Conservation (phyloP, 768 basidiomycete species). For the Kwoniella bestiolae region DNA sequence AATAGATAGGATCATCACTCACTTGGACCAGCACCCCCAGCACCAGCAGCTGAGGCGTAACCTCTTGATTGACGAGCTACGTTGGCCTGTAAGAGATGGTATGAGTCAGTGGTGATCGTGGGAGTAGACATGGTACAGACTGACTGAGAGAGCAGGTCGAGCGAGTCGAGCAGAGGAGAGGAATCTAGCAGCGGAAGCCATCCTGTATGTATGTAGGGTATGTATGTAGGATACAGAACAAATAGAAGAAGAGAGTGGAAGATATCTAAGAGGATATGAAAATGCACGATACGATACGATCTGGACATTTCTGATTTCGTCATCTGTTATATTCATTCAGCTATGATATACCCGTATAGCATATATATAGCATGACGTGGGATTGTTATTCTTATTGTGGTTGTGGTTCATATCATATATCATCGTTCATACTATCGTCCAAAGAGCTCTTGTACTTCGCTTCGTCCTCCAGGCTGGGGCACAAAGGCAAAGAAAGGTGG, state of each 20-base stretch:
- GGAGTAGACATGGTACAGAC: not conserved
- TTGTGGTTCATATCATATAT: no score
- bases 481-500: no score
- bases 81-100: slow-evolving; percentile 11
- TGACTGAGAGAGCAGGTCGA: slow-evolving; percentile 15
- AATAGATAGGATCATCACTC: no score
- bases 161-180: slow-evolving; percentile 20
- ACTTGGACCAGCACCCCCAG: slow-evolving; percentile 23
- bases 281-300: not conserved
- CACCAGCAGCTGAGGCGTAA: slow-evolving; percentile 18
- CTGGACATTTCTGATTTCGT: not conserved
- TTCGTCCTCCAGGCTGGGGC: no score
- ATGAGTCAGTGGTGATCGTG: not conserved
- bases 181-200: slow-evolving; percentile 23
- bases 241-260: not conserved
- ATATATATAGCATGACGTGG: no score
- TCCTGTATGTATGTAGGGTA: not conserved
- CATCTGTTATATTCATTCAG: no score
- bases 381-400: no score
- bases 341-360: no score
- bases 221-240: not conserved
- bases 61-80: slow-evolving; percentile 20
- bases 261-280: no score
- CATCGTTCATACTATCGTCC: no score
- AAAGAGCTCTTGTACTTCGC: no score